phyloP scores from a whole-genome alignment of 257 asterid genomes.

The Solanum microdontum region DNA sequence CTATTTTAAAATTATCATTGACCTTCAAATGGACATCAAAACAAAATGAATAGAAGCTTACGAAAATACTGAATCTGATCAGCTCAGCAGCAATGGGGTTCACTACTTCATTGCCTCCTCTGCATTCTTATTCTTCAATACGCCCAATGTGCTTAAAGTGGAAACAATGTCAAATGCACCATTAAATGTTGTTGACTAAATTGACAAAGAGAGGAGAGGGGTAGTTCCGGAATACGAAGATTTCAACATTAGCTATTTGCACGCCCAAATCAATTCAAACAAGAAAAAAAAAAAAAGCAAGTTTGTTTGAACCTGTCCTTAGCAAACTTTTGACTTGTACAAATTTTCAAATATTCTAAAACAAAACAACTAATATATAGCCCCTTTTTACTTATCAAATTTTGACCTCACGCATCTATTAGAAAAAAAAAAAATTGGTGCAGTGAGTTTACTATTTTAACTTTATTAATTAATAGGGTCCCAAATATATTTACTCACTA shows the following conservation, averaged over 20 bases:
- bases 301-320: neutral
- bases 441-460: too few species aligned
- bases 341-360: neutral
- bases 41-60: neutral
- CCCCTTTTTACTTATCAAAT: neutral
- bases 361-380: neutral
- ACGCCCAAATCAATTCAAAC: neutral
- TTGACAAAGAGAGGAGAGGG: neutral
- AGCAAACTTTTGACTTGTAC: neutral
- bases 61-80: constrained; percentile 13
- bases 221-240: neutral
- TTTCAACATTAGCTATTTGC: neutral
- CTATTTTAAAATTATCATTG: neutral
- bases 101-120: constrained; percentile 19
- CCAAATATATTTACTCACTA: too few species aligned
- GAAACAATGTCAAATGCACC: neutral
- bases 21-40: neutral
- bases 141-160: neutral
- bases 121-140: neutral
- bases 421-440: too few species aligned
- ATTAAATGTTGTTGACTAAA: neutral
- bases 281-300: neutral
- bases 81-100: constrained; percentile 44
- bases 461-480: too few species aligned
- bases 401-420: neutral